Evolutionary conservation across 345 rosid genomes (phyloP).

Genomic region (Garcia nutans): DNA sequence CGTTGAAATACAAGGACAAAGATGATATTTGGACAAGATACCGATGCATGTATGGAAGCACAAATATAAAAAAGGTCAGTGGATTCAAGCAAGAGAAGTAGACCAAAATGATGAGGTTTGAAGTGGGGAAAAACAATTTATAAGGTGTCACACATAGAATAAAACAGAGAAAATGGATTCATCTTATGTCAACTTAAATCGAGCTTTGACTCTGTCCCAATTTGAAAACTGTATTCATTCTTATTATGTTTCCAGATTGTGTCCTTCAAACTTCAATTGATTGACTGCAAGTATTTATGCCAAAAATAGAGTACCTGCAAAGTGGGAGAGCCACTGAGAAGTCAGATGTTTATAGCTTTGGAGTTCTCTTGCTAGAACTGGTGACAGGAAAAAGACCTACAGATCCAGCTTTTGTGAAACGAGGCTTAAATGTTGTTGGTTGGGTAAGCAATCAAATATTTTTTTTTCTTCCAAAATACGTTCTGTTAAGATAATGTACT

Average conservation of each 20-base stretch:
- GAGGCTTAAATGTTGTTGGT: conserved; percentile 89
- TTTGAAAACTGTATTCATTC: neutral
- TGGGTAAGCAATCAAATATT: conserved; percentile 58
- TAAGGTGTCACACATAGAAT: too few species aligned
- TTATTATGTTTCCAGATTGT: neutral
- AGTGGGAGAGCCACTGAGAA: conserved; percentile 94
- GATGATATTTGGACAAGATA: too few species aligned
- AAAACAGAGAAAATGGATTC: too few species aligned
- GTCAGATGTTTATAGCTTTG: conserved; percentile 94
- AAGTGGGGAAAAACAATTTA: too few species aligned
- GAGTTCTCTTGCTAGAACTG: conserved; percentile 88
- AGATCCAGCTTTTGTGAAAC: conserved; percentile 68
- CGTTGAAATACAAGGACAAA: too few species aligned
- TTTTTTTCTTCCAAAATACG: neutral
- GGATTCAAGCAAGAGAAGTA: too few species aligned
- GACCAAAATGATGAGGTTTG: too few species aligned
- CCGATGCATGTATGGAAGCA: too few species aligned
- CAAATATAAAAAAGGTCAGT: too few species aligned
- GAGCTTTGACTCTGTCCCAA: neutral
- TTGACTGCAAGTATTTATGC: neutral
- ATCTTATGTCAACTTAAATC: neutral
- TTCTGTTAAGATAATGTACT: neutral
- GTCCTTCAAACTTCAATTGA: neutral
- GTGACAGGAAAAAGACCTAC: conserved; percentile 91
- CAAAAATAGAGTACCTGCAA: conserved; percentile 71